A percentile compares a stretch with the other conserved stretches of the same genome.
Evolutionary conservation across 495 filamentous ascomycete species (phyloP).

Genomic region (Annulohypoxylon stygium): DNA sequence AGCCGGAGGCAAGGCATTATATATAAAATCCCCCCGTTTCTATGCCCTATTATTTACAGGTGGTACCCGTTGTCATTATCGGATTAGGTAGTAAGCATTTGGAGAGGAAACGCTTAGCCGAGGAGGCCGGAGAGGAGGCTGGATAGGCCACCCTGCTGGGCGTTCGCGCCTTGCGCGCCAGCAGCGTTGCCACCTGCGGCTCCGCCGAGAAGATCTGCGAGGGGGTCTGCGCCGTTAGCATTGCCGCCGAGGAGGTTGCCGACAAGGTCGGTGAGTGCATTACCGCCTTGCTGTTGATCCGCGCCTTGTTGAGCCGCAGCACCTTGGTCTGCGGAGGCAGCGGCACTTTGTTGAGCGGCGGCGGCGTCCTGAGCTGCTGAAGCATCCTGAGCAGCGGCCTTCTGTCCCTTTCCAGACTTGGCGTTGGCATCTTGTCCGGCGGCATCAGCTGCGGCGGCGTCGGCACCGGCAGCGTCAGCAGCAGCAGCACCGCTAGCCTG

Average conservation of each 20-base stretch:
- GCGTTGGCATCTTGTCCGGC: not conserved
- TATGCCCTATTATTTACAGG: conserved; percentile 36
- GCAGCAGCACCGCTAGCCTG: not conserved
- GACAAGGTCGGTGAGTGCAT: conserved; percentile 31
- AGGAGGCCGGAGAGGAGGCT: conserved; percentile 36
- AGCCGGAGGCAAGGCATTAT: conserved; percentile 1
- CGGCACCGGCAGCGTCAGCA: not conserved
- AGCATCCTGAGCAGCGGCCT: not conserved
- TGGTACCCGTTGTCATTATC: conserved; percentile 4
- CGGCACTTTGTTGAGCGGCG: not conserved
- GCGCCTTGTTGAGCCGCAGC: conserved; percentile 24
- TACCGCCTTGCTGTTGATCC: conserved; percentile 32
- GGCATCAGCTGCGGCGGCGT: conserved; percentile 2
- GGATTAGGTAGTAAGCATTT: not conserved
- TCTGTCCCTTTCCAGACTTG: not conserved
- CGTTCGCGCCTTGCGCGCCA: conserved; percentile 13
- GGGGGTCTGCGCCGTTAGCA: conserved; percentile 13
- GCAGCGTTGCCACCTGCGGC: conserved; percentile 8
- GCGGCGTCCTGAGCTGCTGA: not conserved
- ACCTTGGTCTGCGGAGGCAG: not conserved
- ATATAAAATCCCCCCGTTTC: conserved; percentile 8
- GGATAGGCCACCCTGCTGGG: conserved; percentile 18
- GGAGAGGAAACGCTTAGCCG: conserved; percentile 10
- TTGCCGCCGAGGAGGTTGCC: conserved; percentile 32
- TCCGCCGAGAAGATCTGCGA: conserved; percentile 35